A percentile compares a stretch with the other conserved stretches of the same genome.
Evolutionary conservation across 2,329 filamentous ascomycete species (phyloP).

Genomic region (Plectosphaerella sp.): DNA sequence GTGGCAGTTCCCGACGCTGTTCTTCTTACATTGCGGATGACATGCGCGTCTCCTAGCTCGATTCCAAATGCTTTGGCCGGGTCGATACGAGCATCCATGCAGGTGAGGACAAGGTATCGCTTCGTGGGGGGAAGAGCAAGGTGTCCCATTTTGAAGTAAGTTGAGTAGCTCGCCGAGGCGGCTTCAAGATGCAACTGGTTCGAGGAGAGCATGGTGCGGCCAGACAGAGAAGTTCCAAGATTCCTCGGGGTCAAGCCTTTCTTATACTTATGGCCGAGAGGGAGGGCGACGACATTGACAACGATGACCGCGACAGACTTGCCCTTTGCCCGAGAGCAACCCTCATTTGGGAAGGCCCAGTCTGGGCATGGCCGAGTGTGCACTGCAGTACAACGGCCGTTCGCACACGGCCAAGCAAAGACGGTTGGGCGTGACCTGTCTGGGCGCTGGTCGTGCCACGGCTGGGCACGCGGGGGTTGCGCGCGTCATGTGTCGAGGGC

Average conservation of each 20-base stretch:
- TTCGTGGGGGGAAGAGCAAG: constrained; percentile 66
- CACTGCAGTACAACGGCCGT: too few species aligned
- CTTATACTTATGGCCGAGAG: neutral
- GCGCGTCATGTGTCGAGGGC: too few species aligned
- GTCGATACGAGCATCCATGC: constrained; percentile 77
- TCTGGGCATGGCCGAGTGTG: too few species aligned
- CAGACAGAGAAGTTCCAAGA: neutral
- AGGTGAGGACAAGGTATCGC: constrained; percentile 63
- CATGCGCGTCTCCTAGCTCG: constrained; percentile 70
- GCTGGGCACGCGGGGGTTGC: too few species aligned
- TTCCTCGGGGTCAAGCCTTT: neutral
- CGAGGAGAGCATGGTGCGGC: constrained; percentile 3
- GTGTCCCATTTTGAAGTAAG: constrained; percentile 57
- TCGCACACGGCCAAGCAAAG: too few species aligned
- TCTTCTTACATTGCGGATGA: constrained; percentile 60
- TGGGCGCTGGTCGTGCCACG: too few species aligned
- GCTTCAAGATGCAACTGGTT: constrained; percentile 11
- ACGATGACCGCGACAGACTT: too few species aligned
- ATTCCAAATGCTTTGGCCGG: constrained; percentile 67
- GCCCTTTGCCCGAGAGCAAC: too few species aligned
- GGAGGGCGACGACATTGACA: too few species aligned
- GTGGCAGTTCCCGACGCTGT: too few species aligned
- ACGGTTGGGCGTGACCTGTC: too few species aligned
- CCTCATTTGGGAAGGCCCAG: too few species aligned
- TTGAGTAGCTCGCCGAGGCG: constrained; percentile 9